Conservation (phyloP, 352 stramenopile genomes). For the Pythium phragmitis region DNA sequence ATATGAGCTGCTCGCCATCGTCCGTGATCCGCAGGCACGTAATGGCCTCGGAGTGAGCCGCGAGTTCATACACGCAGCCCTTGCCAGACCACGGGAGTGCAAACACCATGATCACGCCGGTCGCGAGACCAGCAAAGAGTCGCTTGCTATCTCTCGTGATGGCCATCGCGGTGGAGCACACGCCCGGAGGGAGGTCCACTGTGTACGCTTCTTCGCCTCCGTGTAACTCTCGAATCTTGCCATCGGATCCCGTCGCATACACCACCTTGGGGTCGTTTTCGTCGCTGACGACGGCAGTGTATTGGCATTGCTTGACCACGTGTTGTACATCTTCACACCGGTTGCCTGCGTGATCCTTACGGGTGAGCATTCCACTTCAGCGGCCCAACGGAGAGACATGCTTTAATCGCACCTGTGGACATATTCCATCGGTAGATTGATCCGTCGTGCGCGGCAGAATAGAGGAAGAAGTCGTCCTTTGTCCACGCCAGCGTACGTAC, state of each 20-base stretch:
- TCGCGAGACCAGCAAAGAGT: constrained; percentile 66
- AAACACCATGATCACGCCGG: constrained; percentile 63
- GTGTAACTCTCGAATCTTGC: constrained; percentile 64
- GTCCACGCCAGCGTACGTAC: constrained; percentile 69
- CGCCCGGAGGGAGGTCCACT: constrained; percentile 43
- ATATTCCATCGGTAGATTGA: constrained; percentile 82
- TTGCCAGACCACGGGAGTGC: constrained; percentile 54
- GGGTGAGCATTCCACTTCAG: no score
- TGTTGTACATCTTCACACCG: constrained; percentile 76
- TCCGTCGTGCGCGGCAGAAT: constrained; percentile 75
- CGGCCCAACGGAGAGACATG: no score
- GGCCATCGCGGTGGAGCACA: constrained; percentile 51
- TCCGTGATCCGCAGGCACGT: constrained; percentile 72
- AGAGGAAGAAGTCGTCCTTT: constrained; percentile 71
- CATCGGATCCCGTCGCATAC: constrained; percentile 59
- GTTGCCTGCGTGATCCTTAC: constrained; percentile 23
- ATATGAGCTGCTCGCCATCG: constrained; percentile 57
- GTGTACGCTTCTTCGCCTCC: constrained; percentile 55
- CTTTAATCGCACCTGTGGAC: constrained; percentile 22
- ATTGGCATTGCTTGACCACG: constrained; percentile 77
- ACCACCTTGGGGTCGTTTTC: constrained; percentile 45
- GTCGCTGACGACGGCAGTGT: constrained; percentile 57
- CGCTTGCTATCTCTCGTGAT: constrained; percentile 58
- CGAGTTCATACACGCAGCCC: constrained; percentile 37
- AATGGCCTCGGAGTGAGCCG: constrained; percentile 61